Conservation (phyloP, 2,329 filamentous ascomycete species). For the Dothistroma septosporum region DNA sequence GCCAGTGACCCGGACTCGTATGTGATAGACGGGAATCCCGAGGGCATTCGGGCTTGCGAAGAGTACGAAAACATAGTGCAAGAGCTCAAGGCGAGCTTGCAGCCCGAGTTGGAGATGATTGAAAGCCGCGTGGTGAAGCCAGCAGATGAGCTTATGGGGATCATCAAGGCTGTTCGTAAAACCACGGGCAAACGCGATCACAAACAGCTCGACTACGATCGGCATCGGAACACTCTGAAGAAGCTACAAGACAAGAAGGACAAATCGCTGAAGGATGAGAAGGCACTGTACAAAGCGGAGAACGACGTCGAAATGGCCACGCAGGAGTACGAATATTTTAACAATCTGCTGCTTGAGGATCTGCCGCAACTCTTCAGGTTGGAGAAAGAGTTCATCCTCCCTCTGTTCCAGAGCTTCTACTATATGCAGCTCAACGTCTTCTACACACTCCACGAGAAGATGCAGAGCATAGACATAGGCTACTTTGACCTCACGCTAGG, state of each 20-base stretch:
- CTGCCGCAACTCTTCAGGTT: slow-evolving; percentile 85
- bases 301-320: slow-evolving; percentile 86
- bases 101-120: slow-evolving; percentile 96
- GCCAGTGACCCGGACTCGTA: slow-evolving; percentile 87
- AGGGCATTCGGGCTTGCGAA: slow-evolving; percentile 91
- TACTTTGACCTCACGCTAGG: slow-evolving; percentile 93
- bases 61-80: slow-evolving; percentile 90
- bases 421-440: slow-evolving; percentile 99
- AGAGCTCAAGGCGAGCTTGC: slow-evolving; percentile 81
- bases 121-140: slow-evolving; percentile 85
- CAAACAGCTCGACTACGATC: slow-evolving; percentile 95
- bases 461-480: slow-evolving; percentile 95
- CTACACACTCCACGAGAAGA: slow-evolving; percentile 95
- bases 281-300: slow-evolving; percentile 93
- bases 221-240: slow-evolving; percentile 76
- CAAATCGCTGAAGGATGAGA: slow-evolving; percentile 92
- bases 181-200: slow-evolving; percentile 84
- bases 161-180: slow-evolving; percentile 94
- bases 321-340: slow-evolving; percentile 97
- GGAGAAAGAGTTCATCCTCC: slow-evolving; percentile 91
- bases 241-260: slow-evolving; percentile 98
- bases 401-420: slow-evolving; percentile 97
- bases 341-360: slow-evolving; percentile 93
- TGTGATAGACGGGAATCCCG: slow-evolving; percentile 77
- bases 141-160: slow-evolving; percentile 86